Conservation (phyloP, 1,284 basidiomycete species). For the Peniophora sp. region DNA sequence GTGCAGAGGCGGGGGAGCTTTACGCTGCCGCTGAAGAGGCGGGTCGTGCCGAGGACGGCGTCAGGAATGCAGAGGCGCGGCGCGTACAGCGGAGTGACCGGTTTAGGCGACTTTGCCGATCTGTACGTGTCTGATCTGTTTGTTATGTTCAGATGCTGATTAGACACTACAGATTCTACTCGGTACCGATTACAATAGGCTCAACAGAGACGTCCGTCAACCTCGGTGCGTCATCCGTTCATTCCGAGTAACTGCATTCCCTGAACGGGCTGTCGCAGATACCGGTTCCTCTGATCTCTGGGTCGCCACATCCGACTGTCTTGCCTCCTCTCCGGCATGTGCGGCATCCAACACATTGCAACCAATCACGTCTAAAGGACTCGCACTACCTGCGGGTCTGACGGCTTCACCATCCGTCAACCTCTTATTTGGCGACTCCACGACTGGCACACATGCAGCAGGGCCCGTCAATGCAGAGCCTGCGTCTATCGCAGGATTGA, state of each 20-base stretch:
- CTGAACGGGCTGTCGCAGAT: slow-evolving; percentile 8
- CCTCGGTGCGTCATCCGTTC: slow-evolving; percentile 19
- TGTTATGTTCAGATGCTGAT: not conserved
- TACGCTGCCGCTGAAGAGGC: slow-evolving; percentile 7
- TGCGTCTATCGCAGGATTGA: slow-evolving; percentile 27
- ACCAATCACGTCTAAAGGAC: slow-evolving; percentile 19
- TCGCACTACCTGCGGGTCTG: slow-evolving; percentile 13
- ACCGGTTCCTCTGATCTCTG: slow-evolving; percentile 21
- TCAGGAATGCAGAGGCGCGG: slow-evolving; percentile 5
- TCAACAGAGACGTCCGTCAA: slow-evolving; percentile 25
- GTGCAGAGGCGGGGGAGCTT: slow-evolving; percentile 1
- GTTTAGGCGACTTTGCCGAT: slow-evolving; percentile 12
- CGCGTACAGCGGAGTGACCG: slow-evolving; percentile 6
- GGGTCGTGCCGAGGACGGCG: not conserved
- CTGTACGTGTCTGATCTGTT: slow-evolving; percentile 5
- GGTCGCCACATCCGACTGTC: slow-evolving; percentile 8
- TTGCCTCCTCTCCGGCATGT: slow-evolving; percentile 11
- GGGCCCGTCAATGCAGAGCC: slow-evolving; percentile 28
- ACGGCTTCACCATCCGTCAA: slow-evolving; percentile 19
- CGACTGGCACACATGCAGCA: slow-evolving; percentile 25
- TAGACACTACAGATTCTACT: slow-evolving; percentile 21
- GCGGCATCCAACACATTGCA: slow-evolving; percentile 9
- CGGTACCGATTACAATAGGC: slow-evolving; percentile 26
- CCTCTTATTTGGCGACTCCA: slow-evolving; percentile 28
- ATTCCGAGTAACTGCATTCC: not conserved